Percentiles rank a stretch among this genome's conserved stretches.
These are phyloP conservation scores for Myotisia sp. DNA, from an alignment of 2,329 filamentous ascomycete species.

Conservation along the genomic window DNA sequence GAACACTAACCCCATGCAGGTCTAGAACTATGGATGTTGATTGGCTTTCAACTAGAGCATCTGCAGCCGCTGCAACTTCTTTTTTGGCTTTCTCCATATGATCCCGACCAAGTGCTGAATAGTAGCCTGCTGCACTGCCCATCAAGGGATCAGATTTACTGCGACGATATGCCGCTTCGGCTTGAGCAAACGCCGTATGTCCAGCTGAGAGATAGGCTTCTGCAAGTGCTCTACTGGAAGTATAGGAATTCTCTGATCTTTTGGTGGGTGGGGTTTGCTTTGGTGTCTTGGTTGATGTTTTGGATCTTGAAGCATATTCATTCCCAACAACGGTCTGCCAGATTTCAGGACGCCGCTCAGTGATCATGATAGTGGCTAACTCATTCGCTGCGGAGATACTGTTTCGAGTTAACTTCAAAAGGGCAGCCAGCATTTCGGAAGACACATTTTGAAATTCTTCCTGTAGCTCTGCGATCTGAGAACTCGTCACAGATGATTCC, in stretches of 20 bases:
- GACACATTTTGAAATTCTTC: slow-evolving; percentile 42
- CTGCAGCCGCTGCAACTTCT: slow-evolving; percentile 52
- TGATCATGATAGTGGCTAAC: slow-evolving; percentile 41
- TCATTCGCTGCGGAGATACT: slow-evolving; percentile 46
- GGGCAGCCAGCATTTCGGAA: slow-evolving; percentile 34
- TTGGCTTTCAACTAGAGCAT: slow-evolving; percentile 53
- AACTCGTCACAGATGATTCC: slow-evolving; percentile 31
- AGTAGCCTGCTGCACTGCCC: slow-evolving; percentile 61
- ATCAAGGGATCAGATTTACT: slow-evolving; percentile 59
- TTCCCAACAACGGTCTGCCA: background rate
- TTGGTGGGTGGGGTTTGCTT: background rate
- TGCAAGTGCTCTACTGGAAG: slow-evolving; percentile 25
- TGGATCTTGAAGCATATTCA: too few species aligned
- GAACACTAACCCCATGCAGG: slow-evolving; percentile 68
- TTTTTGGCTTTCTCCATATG: slow-evolving; percentile 43
- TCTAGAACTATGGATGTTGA: slow-evolving; percentile 52
- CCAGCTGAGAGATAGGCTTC: slow-evolving; percentile 35
- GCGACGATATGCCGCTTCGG: slow-evolving; percentile 43
- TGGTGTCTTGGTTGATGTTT: too few species aligned
- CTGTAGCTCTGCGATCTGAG: slow-evolving; percentile 40
- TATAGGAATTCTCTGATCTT: slow-evolving; percentile 11
- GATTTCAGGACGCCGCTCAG: slow-evolving; percentile 13
- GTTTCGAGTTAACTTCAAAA: slow-evolving; percentile 44
- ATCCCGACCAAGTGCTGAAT: slow-evolving; percentile 55
- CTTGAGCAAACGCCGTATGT: slow-evolving; percentile 41